Conservation (phyloP, 1,284 basidiomycete genomes). For the Fomitopsis betulina region DNA sequence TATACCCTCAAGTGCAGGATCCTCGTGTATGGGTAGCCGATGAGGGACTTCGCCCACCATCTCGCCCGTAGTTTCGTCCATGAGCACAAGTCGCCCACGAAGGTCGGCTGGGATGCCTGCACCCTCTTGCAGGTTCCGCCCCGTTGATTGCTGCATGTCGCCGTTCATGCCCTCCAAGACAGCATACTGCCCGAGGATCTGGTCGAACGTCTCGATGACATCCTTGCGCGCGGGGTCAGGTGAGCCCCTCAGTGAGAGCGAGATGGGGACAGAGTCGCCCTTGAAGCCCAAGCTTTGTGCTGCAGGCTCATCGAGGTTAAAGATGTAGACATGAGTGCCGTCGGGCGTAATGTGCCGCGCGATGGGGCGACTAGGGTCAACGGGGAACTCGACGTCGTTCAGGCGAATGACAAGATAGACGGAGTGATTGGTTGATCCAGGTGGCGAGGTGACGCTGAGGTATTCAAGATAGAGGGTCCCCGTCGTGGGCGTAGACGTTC, state of each 20-base stretch:
- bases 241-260: slow-evolving; percentile 29
- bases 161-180: slow-evolving; percentile 20
- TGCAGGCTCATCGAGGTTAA: slow-evolving; percentile 22
- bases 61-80: slow-evolving; percentile 73
- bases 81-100: slow-evolving; percentile 65
- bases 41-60: slow-evolving; percentile 71
- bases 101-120: slow-evolving; percentile 38
- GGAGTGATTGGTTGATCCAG: slow-evolving; percentile 27
- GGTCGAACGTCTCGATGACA: slow-evolving; percentile 67
- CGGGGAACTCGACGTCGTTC: slow-evolving; percentile 50
- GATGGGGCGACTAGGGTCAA: slow-evolving; percentile 49
- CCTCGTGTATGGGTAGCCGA: slow-evolving; percentile 54
- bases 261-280: slow-evolving; percentile 31
- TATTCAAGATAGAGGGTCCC: slow-evolving; percentile 49
- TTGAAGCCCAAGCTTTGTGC: slow-evolving; percentile 6
- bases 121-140: neutral
- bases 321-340: slow-evolving; percentile 42
- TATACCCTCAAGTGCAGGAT: slow-evolving; percentile 32
- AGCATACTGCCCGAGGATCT: slow-evolving; percentile 66
- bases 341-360: slow-evolving; percentile 30
- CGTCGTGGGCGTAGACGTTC: slow-evolving; percentile 27
- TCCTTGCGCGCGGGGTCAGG: slow-evolving; percentile 38
- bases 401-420: slow-evolving; percentile 61
- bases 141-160: neutral
- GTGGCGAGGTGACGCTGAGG: slow-evolving; percentile 40